phyloP scores from a whole-genome alignment of 2,329 filamentous ascomycete species.

The Talaromyces sp. region DNA sequence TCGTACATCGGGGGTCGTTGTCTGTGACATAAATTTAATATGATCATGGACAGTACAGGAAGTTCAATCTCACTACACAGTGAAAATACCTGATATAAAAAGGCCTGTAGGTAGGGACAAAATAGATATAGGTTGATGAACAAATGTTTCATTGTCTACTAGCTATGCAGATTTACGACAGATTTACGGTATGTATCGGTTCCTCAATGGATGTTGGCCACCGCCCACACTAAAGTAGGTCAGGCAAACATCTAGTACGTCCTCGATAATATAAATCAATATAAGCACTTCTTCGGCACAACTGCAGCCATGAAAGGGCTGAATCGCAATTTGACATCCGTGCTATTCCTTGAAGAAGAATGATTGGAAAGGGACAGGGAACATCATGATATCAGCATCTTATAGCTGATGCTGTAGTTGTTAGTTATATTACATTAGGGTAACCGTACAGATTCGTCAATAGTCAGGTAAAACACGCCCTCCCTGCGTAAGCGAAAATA shows the following conservation, averaged over 20 bases:
- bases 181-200: conserved; percentile 35
- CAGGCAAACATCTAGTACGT: conserved; percentile 45
- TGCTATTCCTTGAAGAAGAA: conserved; percentile 56
- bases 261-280: conserved; percentile 47
- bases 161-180: neutral
- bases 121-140: no score
- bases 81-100: no score
- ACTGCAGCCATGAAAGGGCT: conserved; percentile 75
- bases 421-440: conserved; percentile 32
- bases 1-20: no score
- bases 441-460: conserved; percentile 22
- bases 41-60: no score
- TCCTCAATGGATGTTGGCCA: conserved; percentile 46
- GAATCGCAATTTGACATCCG: conserved; percentile 99
- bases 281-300: conserved; percentile 99
- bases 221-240: conserved; percentile 25
- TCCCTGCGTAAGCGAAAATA: neutral
- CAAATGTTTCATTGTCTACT: neutral
- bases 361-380: neutral
- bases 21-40: no score
- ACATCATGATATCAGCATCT: conserved; percentile 20
- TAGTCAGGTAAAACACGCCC: conserved; percentile 16
- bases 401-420: conserved; percentile 14
- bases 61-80: no score
- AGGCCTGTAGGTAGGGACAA: no score